Evolutionary conservation across 2,329 filamentous ascomycete genomes (phyloP).

Genomic region (Xylariaceae sp.): DNA sequence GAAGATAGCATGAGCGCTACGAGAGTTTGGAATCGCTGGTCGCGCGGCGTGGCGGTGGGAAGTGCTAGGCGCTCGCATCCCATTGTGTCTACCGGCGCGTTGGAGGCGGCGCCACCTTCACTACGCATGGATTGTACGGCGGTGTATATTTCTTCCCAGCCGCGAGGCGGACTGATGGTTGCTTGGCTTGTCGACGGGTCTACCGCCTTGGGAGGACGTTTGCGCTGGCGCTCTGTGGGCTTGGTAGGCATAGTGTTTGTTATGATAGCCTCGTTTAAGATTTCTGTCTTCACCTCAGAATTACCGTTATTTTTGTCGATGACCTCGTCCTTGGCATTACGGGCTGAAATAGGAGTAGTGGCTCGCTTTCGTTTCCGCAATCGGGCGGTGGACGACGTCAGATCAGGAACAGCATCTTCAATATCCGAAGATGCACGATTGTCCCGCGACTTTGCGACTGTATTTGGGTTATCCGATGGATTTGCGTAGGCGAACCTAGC

Average conservation of each 20-base stretch:
- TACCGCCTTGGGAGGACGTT: conserved; percentile 28
- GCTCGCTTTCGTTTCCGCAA: conserved; percentile 31
- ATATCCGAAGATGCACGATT: conserved; percentile 26
- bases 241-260: background rate
- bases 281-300: conserved; percentile 4
- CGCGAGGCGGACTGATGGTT: conserved; percentile 26
- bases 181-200: conserved; percentile 23
- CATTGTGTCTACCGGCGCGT: conserved; percentile 96
- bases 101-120: conserved; percentile 50
- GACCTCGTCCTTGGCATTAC: conserved; percentile 22
- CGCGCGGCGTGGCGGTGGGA: conserved; percentile 44
- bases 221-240: conserved; percentile 23
- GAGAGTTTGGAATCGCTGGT: conserved; percentile 78
- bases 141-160: conserved; percentile 73
- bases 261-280: conserved; percentile 2
- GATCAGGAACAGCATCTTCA: conserved; percentile 29
- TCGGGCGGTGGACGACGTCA: conserved; percentile 6
- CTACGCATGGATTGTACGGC: conserved; percentile 72
- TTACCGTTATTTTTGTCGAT: conserved; percentile 2
- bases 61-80: conserved; percentile 77
- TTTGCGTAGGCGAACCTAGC: conserved; percentile 32
- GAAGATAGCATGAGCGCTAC: conserved; percentile 85
- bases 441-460: conserved; percentile 13
- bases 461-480: background rate
- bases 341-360: background rate